Base-by-base conservation (phyloP, 208 protist species). In the Crithidia acanthocephali region DNA sequence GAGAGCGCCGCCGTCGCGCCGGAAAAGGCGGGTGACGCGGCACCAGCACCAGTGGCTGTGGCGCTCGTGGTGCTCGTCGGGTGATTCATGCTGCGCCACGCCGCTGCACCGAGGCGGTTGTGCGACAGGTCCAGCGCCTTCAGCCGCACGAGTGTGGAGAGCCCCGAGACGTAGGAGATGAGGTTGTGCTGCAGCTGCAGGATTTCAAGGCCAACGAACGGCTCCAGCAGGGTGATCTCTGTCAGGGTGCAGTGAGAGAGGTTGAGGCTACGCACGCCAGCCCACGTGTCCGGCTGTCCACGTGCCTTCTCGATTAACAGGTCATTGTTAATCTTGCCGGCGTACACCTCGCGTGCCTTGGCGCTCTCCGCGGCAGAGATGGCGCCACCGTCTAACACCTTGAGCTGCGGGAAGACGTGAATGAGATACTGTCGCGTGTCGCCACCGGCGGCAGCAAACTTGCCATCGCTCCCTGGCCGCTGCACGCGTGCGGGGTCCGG, bases 321-420 rank as follows among this genome's bases (percentile, higher is more conserved):
- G 40, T 95, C 91, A 6, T 62, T 35, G 67, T 82, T 96, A 66
- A 97, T 84, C 69, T 87, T 85, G 1, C 93, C 93, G 4, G 90
- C 80, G 74, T 95, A 95, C 28, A 76, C 69, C 20, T 91, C 86
- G 20, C 78, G 73, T 37, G 93, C 90, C 2, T 70, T 76, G 59
- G 86, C 81, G 23, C 68, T 72, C 53, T 96, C 90, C 2, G 56
- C 51, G 2, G 76, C 74, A 0, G 82, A 74, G 45, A 97, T 91
- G 52, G 88, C 60, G 23, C 86, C 56, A 6, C 90, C 87, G 80
- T 96, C 86, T 6, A 97, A 77, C 64, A 98, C 93, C 83, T 98
- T 98, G 48, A 99, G 82, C 64, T 86, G 87, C 6, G 86, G 87
- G 27, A 99, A 84, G 62, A 94, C 85, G 75, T 94, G 98, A n/a